A percentile compares a stretch with the other conserved stretches of the same genome.
Conservation (phyloP, 2,329 filamentous ascomycete genomes). For the Talaromyces islandicus region DNA sequence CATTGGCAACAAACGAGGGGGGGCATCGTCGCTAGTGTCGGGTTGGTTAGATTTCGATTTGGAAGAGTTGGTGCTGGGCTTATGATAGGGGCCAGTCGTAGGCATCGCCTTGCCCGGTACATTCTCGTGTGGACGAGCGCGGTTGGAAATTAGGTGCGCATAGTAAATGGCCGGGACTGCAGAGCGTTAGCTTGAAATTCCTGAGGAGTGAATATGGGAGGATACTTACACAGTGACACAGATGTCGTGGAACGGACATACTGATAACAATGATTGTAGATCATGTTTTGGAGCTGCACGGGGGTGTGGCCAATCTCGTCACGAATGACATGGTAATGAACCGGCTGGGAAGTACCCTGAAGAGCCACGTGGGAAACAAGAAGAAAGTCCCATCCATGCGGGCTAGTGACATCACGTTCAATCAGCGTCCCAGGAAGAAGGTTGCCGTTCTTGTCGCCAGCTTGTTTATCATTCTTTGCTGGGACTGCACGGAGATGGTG, state of each 20-base stretch:
- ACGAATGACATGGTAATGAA: conserved; percentile 82
- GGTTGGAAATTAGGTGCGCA: conserved; percentile 78
- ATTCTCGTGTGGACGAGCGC: conserved; percentile 70
- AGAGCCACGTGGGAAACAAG: conserved; percentile 69
- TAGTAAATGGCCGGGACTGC: conserved; percentile 83
- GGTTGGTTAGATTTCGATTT: neutral
- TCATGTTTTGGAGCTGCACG: conserved; percentile 73
- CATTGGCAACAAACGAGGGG: conserved; percentile 5
- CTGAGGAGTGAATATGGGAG: neutral
- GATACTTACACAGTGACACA: conserved; percentile 61
- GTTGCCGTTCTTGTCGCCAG: conserved; percentile 71
- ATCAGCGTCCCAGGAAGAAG: conserved; percentile 80
- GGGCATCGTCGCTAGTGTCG: neutral
- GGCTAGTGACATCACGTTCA: conserved; percentile 83
- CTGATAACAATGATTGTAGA: conserved; percentile 93
- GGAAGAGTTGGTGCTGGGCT: conserved; percentile 19
- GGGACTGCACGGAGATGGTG: conserved; percentile 95
- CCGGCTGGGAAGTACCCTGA: conserved; percentile 87
- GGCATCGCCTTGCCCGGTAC: conserved; percentile 34
- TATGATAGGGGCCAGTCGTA: conserved; percentile 33
- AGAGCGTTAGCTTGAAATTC: conserved; percentile 3
- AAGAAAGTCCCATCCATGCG: conserved; percentile 86
- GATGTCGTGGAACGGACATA: conserved; percentile 89
- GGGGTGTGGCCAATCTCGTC: conserved; percentile 68
- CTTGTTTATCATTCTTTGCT: conserved; percentile 40